Conservation (phyloP, 2,329 filamentous ascomycete genomes). For the Ceratocystiopsis sp. region DNA sequence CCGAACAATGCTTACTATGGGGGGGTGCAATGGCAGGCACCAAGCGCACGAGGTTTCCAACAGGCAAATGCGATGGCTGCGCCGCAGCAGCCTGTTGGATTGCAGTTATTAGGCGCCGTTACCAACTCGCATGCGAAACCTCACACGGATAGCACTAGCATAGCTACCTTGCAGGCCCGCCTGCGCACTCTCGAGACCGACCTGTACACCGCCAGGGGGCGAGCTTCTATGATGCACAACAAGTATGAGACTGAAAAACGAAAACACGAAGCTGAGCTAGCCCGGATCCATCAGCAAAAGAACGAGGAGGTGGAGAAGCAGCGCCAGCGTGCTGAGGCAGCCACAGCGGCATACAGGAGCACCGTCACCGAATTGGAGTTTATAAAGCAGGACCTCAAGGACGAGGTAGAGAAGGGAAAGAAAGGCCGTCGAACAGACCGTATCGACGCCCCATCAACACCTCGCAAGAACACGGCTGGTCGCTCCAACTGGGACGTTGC, state of each 20-base stretch:
- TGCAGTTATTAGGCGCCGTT: no score
- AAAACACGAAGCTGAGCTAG: conserved; percentile 45
- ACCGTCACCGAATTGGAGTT: conserved; percentile 57
- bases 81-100: not conserved
- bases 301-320: conserved; percentile 47
- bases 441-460: conserved; percentile 26
- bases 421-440: conserved; percentile 14
- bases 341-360: conserved; percentile 46
- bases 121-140: no score
- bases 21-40: not conserved
- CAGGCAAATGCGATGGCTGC: not conserved
- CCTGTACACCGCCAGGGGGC: conserved; percentile 47
- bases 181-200: conserved; percentile 36
- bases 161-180: conserved; percentile 33
- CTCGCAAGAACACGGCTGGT: conserved; percentile 29
- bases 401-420: conserved; percentile 32
- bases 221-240: conserved; percentile 57
- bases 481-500: conserved; percentile 41
- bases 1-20: not conserved
- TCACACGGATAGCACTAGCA: no score
- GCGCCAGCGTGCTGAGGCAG: conserved; percentile 45
- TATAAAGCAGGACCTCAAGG: conserved; percentile 51
- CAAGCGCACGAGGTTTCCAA: not conserved
- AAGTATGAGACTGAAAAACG: conserved; percentile 46
- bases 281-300: conserved; percentile 43